Evolutionary conservation across 2,329 filamentous ascomycete genomes (phyloP).

Genomic region (Alternaria sp.): DNA sequence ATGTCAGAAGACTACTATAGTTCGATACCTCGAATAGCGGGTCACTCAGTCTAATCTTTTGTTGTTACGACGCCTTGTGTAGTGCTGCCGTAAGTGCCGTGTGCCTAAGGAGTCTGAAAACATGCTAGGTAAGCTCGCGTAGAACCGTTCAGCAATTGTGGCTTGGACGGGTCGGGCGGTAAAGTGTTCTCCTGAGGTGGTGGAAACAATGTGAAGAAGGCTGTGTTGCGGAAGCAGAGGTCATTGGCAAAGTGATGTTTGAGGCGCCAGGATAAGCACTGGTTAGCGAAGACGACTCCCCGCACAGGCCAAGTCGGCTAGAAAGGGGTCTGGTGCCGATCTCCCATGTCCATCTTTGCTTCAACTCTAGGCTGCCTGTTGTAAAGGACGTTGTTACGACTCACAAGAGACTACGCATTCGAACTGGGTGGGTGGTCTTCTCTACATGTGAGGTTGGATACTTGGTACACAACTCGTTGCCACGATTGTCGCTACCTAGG

Average conservation of each 20-base stretch:
- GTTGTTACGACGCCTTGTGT: not conserved
- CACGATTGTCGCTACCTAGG: not conserved
- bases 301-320: not conserved
- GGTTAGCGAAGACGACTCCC: not conserved
- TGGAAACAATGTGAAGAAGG: not conserved
- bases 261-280: constrained; percentile 10
- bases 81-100: not conserved
- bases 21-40: not conserved
- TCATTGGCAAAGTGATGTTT: not conserved
- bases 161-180: not conserved
- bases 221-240: constrained; percentile 3
- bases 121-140: not conserved
- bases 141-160: not conserved
- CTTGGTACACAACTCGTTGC: not conserved
- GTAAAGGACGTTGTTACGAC: not conserved
- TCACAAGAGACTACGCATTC: not conserved
- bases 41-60: not conserved
- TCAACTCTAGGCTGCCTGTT: not conserved
- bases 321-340: constrained; percentile 8
- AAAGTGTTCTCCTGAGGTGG: not conserved
- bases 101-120: not conserved
- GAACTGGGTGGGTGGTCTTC: too few species aligned
- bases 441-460: not conserved
- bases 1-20: not conserved
- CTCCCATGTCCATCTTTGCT: not conserved